Evolutionary conservation across 805 yeast genomes (phyloP).

Genomic region (Maudiozyma turicensis): DNA sequence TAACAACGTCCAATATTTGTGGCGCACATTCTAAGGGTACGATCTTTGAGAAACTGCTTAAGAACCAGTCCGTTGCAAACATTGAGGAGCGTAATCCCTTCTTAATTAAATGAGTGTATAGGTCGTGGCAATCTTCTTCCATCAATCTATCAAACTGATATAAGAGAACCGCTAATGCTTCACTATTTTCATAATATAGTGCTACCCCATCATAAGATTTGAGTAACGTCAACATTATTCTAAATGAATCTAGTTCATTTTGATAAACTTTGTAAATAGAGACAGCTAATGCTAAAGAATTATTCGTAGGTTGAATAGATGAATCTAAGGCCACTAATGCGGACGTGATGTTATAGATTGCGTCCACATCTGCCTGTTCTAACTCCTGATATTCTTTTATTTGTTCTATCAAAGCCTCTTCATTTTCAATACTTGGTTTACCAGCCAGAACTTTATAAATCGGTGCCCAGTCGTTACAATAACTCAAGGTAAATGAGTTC

Average conservation of each 20-base stretch:
- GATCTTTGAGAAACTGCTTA: constrained; percentile 82
- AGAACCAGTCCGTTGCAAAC: constrained; percentile 96
- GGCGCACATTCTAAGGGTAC: constrained; percentile 78
- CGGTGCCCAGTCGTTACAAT: constrained; percentile 6
- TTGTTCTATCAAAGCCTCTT: background rate
- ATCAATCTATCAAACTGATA: constrained; percentile 84
- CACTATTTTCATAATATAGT: constrained; percentile 78
- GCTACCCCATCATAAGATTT: constrained; percentile 65
- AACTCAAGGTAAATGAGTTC: constrained; percentile 5
- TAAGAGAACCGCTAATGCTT: constrained; percentile 68
- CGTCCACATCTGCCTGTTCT: background rate
- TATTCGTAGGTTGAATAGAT: constrained; percentile 92
- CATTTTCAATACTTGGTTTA: background rate
- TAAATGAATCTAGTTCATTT: constrained; percentile 68
- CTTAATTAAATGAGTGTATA: constrained; percentile 64
- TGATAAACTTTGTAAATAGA: constrained; percentile 59
- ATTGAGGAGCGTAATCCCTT: constrained; percentile 84
- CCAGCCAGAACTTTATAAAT: constrained; percentile 3
- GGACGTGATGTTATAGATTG: constrained; percentile 58
- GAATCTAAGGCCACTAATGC: constrained; percentile 76
- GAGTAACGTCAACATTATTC: constrained; percentile 71
- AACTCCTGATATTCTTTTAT: background rate
- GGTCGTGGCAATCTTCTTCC: constrained; percentile 61
- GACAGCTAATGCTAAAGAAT: constrained; percentile 82
- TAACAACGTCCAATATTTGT: constrained; percentile 72